Evolutionary conservation across 345 rosid species (phyloP).

Genomic region (Pistacia vera): DNA sequence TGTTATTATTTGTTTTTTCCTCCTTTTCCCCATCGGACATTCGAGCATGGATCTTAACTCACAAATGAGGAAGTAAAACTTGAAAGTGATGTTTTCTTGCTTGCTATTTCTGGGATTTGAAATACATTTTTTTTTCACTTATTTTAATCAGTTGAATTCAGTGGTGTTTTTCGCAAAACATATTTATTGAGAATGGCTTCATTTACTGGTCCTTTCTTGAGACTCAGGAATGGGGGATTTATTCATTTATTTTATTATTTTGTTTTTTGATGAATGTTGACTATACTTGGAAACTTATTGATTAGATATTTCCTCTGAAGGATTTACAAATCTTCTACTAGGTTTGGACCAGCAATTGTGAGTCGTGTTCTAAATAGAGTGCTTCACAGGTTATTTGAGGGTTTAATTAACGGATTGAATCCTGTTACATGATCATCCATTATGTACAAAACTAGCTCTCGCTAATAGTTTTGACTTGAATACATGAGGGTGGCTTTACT

Average conservation of each 20-base stretch:
- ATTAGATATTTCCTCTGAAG: background rate
- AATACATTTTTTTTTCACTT: background rate
- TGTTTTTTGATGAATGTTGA: background rate
- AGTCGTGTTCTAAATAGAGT: background rate
- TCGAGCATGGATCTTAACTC: background rate
- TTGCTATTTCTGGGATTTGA: background rate
- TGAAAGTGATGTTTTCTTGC: background rate
- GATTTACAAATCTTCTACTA: background rate
- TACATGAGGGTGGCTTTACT: background rate
- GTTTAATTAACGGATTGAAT: background rate
- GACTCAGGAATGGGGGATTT: background rate
- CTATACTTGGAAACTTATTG: too few species aligned
- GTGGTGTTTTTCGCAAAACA: background rate
- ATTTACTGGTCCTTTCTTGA: background rate
- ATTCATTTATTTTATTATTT: background rate
- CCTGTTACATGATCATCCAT: background rate
- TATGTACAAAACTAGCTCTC: background rate
- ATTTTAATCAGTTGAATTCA: background rate
- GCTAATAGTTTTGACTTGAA: background rate
- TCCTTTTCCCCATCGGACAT: background rate
- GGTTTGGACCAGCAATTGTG: background rate
- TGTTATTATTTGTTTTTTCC: background rate
- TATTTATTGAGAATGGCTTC: background rate
- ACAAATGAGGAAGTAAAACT: background rate
- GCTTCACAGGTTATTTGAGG: too few species aligned